phyloP scores from a whole-genome alignment of 2,329 filamentous ascomycete species.

The Aureobasidium pullulans region DNA sequence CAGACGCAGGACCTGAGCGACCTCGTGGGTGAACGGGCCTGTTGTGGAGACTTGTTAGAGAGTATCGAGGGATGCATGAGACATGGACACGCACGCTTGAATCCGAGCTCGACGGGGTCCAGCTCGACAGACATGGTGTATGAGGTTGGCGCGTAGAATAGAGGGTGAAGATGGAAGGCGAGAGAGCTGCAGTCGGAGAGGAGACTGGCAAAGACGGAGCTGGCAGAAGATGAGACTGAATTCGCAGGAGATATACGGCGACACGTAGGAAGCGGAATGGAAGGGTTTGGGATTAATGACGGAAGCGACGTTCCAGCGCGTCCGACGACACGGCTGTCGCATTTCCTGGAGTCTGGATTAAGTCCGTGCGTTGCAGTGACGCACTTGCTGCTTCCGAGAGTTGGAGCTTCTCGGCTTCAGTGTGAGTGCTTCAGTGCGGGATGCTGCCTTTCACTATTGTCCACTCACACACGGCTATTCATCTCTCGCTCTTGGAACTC shows the following conservation, averaged over 20 bases:
- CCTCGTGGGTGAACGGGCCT: slow-evolving; percentile 59
- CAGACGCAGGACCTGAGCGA: slow-evolving; percentile 54
- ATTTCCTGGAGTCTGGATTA: neutral
- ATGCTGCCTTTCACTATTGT: no score
- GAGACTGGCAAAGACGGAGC: neutral
- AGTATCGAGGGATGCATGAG: neutral
- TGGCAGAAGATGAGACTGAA: neutral
- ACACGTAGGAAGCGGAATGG: neutral
- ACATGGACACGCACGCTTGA: slow-evolving; percentile 63
- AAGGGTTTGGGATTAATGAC: slow-evolving; percentile 1
- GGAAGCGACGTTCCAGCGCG: neutral
- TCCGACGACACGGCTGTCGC: neutral
- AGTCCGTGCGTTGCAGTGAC: neutral
- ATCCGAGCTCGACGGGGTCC: slow-evolving; percentile 83
- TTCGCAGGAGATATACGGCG: neutral
- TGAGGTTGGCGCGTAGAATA: neutral
- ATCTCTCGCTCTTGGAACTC: neutral
- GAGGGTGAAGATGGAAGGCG: neutral
- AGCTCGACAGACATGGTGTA: slow-evolving; percentile 87
- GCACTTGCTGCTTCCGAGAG: neutral
- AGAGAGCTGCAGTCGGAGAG: neutral
- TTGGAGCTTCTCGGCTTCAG: no score
- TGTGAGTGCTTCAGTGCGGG: neutral
- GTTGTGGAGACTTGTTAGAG: slow-evolving; percentile 12
- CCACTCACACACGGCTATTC: neutral